Evolutionary conservation across 192 early-diverging fungal genomes (phyloP).

Genomic region (Diversispora eburnea): DNA sequence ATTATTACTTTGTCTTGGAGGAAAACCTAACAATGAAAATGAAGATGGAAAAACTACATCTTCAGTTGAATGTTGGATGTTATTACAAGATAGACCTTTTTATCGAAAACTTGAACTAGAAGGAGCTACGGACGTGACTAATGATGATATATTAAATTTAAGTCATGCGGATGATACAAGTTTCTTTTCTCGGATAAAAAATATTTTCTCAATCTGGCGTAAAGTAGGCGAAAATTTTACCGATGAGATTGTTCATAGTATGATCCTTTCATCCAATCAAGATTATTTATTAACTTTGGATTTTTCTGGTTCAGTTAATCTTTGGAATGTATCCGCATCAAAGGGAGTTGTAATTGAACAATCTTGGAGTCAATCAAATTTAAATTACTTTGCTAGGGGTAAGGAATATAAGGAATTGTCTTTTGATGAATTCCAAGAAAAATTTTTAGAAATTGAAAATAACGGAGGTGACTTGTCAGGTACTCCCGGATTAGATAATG

Average conservation of each 20-base stretch:
- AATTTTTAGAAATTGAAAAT: conserved; percentile 33
- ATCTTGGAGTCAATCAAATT: conserved; percentile 37
- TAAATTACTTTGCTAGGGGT: conserved; percentile 43
- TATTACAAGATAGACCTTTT: conserved; percentile 27
- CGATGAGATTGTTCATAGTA: conserved; percentile 31
- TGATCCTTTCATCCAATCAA: conserved; percentile 34
- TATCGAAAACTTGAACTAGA: conserved; percentile 26
- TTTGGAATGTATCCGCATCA: conserved; percentile 38
- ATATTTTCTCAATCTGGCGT: conserved; percentile 21
- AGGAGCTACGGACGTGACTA: background rate
- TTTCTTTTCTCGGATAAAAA: conserved; percentile 22
- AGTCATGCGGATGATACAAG: conserved; percentile 5
- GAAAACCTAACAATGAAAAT: conserved; percentile 31
- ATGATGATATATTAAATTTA: conserved; percentile 9
- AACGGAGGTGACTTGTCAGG: conserved; percentile 30
- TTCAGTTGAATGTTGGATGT: conserved; percentile 27
- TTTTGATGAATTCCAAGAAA: conserved; percentile 33
- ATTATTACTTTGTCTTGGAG: conserved; percentile 42
- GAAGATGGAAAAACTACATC: conserved; percentile 12
- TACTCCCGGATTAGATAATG: conserved; percentile 41
- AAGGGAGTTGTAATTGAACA: conserved; percentile 29
- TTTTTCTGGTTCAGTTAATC: conserved; percentile 36
- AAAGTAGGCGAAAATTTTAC: conserved; percentile 26
- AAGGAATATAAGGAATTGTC: conserved; percentile 37
- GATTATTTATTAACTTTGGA: conserved; percentile 37